phyloP scores from a whole-genome alignment of 805 yeast genomes.

The Candida yuanshanica region DNA sequence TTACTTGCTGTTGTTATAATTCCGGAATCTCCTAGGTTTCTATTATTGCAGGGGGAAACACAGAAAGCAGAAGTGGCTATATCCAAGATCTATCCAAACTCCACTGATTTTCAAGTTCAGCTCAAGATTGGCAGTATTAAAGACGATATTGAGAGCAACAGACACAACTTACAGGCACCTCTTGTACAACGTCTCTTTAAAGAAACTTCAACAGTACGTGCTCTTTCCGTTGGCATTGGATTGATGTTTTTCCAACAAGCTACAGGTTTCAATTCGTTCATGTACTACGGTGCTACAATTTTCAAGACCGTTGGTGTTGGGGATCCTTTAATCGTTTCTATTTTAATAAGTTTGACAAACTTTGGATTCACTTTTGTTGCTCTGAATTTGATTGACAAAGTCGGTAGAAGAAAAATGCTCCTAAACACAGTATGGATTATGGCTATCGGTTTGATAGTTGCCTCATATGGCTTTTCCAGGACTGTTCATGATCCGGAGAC shows the following conservation, averaged over 20 bases:
- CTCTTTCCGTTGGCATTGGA: conserved; percentile 42
- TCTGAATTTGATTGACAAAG: conserved; percentile 40
- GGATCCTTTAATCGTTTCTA: conserved; percentile 52
- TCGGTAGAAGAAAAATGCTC: conserved; percentile 43
- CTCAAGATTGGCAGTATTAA: conserved; percentile 43
- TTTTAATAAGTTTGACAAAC: conserved; percentile 49
- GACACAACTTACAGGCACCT: conserved; percentile 4
- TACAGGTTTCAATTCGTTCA: conserved; percentile 58
- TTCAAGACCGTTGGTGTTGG: conserved; percentile 45
- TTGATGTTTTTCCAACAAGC: conserved; percentile 53
- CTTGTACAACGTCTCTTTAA: conserved; percentile 8
- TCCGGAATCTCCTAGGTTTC: conserved; percentile 47
- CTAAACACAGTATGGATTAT: conserved; percentile 36
- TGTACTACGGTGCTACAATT: conserved; percentile 56
- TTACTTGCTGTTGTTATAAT: conserved; percentile 34
- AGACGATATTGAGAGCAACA: conserved; percentile 28
- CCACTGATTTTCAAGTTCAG: conserved; percentile 36
- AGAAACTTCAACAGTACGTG: conserved; percentile 29
- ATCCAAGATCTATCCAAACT: conserved; percentile 37
- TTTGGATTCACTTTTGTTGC: conserved; percentile 51
- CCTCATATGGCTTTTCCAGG: conserved; percentile 26
- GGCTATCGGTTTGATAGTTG: conserved; percentile 29
- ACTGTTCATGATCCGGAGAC: not conserved
- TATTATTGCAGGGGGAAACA: conserved; percentile 28
- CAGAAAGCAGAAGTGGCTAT: conserved; percentile 38